These are phyloP conservation scores for Dunaliella sp. DNA, from an alignment of 139 green algal species.

Conservation along the genomic window DNA sequence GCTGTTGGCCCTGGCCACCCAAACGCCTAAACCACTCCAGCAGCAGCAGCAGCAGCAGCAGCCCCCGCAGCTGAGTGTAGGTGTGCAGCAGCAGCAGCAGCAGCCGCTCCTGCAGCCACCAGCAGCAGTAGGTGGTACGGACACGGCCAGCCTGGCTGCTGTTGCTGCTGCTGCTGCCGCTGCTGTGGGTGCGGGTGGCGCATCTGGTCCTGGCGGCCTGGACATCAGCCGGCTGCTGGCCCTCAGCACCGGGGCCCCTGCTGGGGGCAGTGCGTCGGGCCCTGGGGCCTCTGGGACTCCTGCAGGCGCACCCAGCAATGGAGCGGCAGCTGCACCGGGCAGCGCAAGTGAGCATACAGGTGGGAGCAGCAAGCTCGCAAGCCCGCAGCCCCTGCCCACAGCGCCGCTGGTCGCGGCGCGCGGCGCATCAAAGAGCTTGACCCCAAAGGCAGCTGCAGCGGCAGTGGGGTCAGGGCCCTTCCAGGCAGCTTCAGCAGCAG, in stretches of 20 bases:
- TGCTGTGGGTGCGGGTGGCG: background rate
- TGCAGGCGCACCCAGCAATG: too few relatives aligned
- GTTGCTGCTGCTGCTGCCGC: background rate
- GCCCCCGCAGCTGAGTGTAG: background rate
- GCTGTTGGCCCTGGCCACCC: background rate
- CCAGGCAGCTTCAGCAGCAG: too few relatives aligned
- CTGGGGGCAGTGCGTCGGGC: background rate
- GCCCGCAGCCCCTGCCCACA: background rate
- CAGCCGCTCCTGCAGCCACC: background rate
- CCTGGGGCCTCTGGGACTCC: too few relatives aligned
- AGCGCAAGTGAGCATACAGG: too few relatives aligned
- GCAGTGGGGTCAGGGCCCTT: too few relatives aligned
- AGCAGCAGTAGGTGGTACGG: too few relatives aligned
- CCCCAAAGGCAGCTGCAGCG: too few relatives aligned
- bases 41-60: background rate
- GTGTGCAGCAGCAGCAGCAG: background rate
- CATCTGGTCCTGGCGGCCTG: background rate
- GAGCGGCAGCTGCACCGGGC: too few relatives aligned
- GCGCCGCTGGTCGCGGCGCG: too few relatives aligned
- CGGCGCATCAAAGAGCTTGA: too few relatives aligned
- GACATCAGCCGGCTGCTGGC: background rate
- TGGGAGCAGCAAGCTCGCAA: too few relatives aligned
- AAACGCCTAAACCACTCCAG: background rate
- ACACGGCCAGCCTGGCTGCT: too few relatives aligned
- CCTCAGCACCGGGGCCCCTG: background rate